Evolutionary conservation across 228 moss, liverwort and hornwort species (phyloP).

Genomic region (Sphagnum fallax): DNA sequence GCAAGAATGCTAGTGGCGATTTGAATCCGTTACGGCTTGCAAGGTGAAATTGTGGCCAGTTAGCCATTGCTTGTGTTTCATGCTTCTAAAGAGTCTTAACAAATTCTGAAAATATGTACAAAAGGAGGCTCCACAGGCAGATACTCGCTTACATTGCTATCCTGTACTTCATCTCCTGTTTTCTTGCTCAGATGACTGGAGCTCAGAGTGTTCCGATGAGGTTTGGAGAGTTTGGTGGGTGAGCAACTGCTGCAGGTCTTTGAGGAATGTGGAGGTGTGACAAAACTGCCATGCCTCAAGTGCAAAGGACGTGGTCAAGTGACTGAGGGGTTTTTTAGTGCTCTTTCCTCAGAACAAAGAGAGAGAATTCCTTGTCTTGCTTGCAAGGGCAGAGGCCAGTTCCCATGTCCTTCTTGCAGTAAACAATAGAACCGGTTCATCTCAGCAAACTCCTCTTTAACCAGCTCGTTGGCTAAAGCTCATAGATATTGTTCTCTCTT

Average conservation of each 20-base stretch:
- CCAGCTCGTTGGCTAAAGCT: too few species aligned
- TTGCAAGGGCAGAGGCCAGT: slow-evolving; percentile 68
- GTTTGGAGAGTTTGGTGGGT: neutral
- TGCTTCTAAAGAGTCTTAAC: too few species aligned
- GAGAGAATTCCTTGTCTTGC: slow-evolving; percentile 30
- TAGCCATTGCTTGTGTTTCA: neutral
- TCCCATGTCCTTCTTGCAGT: slow-evolving; percentile 57
- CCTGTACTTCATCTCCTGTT: too few species aligned
- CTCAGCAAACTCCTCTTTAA: neutral
- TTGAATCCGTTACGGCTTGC: neutral
- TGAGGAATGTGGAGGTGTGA: slow-evolving; percentile 71
- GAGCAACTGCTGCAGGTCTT: slow-evolving; percentile 62
- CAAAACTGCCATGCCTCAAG: slow-evolving; percentile 56
- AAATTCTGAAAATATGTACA: too few species aligned
- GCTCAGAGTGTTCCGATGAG: neutral
- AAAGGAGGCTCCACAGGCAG: too few species aligned
- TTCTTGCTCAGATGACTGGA: neutral
- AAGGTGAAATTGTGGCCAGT: neutral
- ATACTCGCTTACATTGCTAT: neutral
- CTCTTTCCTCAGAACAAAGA: slow-evolving; percentile 16
- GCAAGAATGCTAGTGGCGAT: neutral
- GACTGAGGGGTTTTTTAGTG: slow-evolving; percentile 7
- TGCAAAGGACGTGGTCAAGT: slow-evolving; percentile 55
- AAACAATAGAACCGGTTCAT: slow-evolving; percentile 14
- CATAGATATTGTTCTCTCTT: too few species aligned